These are phyloP conservation scores for Amylocarpus encephaloides DNA, from an alignment of 2,329 filamentous ascomycete species.

Conservation along the genomic window DNA sequence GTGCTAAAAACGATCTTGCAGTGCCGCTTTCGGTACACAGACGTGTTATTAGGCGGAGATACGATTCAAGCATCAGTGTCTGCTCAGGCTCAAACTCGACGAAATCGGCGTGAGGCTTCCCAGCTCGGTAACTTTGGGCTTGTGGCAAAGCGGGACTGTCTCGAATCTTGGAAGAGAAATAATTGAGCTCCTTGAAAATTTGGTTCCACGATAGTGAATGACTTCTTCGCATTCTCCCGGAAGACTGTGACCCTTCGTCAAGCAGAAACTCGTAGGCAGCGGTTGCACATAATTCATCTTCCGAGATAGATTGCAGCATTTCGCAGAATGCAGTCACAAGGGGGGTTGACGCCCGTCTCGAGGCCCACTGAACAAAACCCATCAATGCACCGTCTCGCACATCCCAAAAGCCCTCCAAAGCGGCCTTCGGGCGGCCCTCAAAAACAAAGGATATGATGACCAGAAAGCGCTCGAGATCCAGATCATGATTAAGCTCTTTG, in stretches of 20 bases:
- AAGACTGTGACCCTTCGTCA: conserved; percentile 70
- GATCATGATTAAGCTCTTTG: conserved; percentile 58
- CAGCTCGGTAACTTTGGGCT: conserved; percentile 46
- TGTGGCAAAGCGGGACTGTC: conserved; percentile 59
- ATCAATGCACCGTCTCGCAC: conserved; percentile 89
- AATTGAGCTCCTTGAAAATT: conserved; percentile 83
- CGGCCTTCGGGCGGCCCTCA: conserved; percentile 76
- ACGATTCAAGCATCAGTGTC: conserved; percentile 93
- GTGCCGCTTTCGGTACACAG: conserved; percentile 67
- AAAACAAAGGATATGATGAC: conserved; percentile 89
- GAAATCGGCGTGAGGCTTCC: conserved; percentile 57
- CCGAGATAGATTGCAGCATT: conserved; percentile 83
- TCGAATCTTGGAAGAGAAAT: conserved; percentile 72
- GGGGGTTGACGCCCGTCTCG: conserved; percentile 88
- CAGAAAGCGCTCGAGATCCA: conserved; percentile 82
- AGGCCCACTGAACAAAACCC: conserved; percentile 96
- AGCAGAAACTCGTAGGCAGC: conserved; percentile 83
- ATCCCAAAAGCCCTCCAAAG: conserved; percentile 76
- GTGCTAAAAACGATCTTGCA: conserved; percentile 68
- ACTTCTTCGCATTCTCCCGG: conserved; percentile 72
- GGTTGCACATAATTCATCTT: conserved; percentile 74
- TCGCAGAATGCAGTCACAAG: conserved; percentile 94
- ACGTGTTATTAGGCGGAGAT: conserved; percentile 80
- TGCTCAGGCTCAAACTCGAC: conserved; percentile 85
- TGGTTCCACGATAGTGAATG: conserved; percentile 88